Base-by-base conservation (phyloP, 2,329 filamentous ascomycete species). In the Botryotinia calthae region DNA sequence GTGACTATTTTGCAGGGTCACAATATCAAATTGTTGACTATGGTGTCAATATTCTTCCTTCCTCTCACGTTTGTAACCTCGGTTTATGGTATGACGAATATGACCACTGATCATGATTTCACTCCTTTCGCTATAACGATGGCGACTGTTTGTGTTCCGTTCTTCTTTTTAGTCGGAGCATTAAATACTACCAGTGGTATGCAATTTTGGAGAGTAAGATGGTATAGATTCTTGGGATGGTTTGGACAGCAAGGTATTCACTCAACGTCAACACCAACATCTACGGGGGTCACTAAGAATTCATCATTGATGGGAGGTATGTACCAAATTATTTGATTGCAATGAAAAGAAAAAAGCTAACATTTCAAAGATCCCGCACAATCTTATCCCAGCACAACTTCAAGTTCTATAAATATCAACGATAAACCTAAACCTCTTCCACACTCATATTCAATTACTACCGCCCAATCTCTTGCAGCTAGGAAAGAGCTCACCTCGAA, bases 51-150 rank as follows among this genome's bases (percentile, higher is more conserved):
- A 78, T 85, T 90, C 75, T 90, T 90, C 78, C 82, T 90, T 31
- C 88, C 88, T 2, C 80, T 90, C 34, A 89, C 87, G 0, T 90
- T 90, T 78, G 87, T 89, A 10, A 89, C 88, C 76, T 87, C 85
- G 48, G 85, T 90, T 69, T 88, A 87, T 74, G 87, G 87, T 42
- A 87, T 86, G 77, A 86, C 85, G 2, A 81, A 84, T 40, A 84
- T 87, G 75, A 79, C 79, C 18, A 82, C 84, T 59, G 77, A 82
- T 2, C 80, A 82, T 12, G 76, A 80, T 2, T 84, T 86, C 78
- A 85, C 83, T 82, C 80, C 81, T 18, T 86, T 87, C 74, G 79
- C 82, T 28, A 78, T 85, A 25, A 73, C 74, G 2, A 76, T 79
- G 75, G 75, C 70, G 2, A 75, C 75, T 9, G 75, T 86, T 61